Conservation (phyloP, 2,329 filamentous ascomycete genomes). For the Fusarium transvaalense region DNA sequence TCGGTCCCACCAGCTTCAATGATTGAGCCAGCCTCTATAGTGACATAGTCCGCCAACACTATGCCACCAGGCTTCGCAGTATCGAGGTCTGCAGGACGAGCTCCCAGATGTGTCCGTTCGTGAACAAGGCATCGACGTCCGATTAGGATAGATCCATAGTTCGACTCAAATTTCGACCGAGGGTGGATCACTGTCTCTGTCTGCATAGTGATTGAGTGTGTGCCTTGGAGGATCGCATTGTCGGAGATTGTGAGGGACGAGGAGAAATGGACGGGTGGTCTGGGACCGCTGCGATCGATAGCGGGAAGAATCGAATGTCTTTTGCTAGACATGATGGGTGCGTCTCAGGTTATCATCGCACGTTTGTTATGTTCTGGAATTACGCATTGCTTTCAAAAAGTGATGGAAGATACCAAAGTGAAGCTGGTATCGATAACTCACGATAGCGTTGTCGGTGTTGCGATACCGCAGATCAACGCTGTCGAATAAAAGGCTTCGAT, state of each 20-base stretch:
- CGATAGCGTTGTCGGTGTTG: slow-evolving; percentile 30
- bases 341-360: slow-evolving; percentile 21
- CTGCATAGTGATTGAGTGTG: slow-evolving; percentile 81
- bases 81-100: slow-evolving; percentile 49
- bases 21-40: slow-evolving; percentile 69
- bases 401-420: slow-evolving; percentile 10
- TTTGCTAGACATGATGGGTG: slow-evolving; percentile 58
- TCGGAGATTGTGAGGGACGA: slow-evolving; percentile 72
- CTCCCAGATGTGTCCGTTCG: slow-evolving; percentile 73
- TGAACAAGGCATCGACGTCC: slow-evolving; percentile 86
- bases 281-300: slow-evolving; percentile 65
- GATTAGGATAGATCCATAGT: slow-evolving; percentile 81
- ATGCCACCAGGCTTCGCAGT: slow-evolving; percentile 61
- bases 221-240: slow-evolving; percentile 74
- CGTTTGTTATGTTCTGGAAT: not conserved
- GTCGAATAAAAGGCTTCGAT: slow-evolving; percentile 32
- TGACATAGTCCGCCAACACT: slow-evolving; percentile 70
- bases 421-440: slow-evolving; percentile 15
- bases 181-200: slow-evolving; percentile 88
- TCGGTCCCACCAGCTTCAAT: slow-evolving; percentile 73
- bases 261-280: slow-evolving; percentile 72
- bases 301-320: slow-evolving; percentile 69
- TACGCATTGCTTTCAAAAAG: slow-evolving; percentile 30
- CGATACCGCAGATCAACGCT: slow-evolving; percentile 20
- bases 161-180: slow-evolving; percentile 81